Percentiles rank a stretch among this genome's conserved stretches.
phyloP scores from a whole-genome alignment of 192 early-diverging fungal genomes.

The Coemansia sp. region DNA sequence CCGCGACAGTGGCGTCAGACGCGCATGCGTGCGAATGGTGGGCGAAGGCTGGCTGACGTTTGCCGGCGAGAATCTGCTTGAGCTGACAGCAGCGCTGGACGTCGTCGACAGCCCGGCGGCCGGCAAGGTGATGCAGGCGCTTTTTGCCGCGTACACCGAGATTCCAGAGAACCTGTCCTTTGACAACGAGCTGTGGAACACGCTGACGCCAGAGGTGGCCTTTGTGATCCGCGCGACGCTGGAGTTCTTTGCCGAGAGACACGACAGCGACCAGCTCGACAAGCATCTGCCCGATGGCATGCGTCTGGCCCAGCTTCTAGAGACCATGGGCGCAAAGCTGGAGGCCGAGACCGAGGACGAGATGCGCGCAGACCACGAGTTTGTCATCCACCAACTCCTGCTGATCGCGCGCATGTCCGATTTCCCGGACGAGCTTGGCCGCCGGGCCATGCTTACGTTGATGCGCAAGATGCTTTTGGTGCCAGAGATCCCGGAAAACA shows the following conservation, averaged over 20 bases:
- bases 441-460: conserved; percentile 72
- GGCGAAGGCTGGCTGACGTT: conserved; percentile 69
- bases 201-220: conserved; percentile 56
- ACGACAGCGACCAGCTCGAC: conserved; percentile 65
- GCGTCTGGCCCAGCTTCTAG: conserved; percentile 51
- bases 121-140: conserved; percentile 60
- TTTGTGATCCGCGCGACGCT: conserved; percentile 51
- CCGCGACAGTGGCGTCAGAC: conserved; percentile 73
- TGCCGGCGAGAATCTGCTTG: conserved; percentile 68
- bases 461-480: conserved; percentile 76
- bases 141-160: conserved; percentile 64
- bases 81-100: conserved; percentile 70
- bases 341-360: conserved; percentile 49
- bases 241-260: conserved; percentile 40
- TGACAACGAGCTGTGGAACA: conserved; percentile 53
- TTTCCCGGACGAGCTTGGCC: conserved; percentile 86
- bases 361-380: conserved; percentile 46
- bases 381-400: conserved; percentile 61
- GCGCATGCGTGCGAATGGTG: conserved; percentile 68
- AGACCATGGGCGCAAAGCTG: conserved; percentile 42
- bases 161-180: conserved; percentile 63
- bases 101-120: conserved; percentile 67
- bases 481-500: conserved; percentile 72
- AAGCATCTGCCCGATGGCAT: conserved; percentile 67
- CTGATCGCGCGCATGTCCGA: conserved; percentile 73